Evolutionary conservation across 208 protist species (phyloP).

Genomic region (Trypanosoma avium): DNA sequence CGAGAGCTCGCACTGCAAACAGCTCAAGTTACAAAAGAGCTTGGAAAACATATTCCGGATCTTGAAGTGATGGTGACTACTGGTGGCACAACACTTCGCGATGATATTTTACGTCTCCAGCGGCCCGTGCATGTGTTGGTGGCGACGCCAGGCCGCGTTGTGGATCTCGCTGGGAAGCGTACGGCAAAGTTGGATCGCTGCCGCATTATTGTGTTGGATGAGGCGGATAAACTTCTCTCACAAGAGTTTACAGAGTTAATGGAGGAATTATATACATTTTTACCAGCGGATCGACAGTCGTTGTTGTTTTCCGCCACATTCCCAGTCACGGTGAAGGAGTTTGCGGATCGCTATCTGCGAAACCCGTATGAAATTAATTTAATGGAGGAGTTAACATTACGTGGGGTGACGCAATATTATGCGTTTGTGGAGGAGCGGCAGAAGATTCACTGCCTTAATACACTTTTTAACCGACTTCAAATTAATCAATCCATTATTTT

Average conservation of each 20-base stretch:
- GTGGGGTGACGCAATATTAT: constrained; percentile 99
- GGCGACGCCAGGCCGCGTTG: constrained; percentile 98
- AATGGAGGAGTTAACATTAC: constrained; percentile 98
- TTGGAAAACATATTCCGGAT: constrained; percentile 96
- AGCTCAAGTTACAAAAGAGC: constrained; percentile 97
- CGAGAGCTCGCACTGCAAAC: constrained; percentile 99
- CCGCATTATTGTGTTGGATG: constrained; percentile 96
- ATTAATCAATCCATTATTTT: constrained; percentile 99
- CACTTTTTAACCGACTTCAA: constrained; percentile 98
- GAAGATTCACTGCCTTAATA: constrained; percentile 99
- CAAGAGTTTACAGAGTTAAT: constrained; percentile 96
- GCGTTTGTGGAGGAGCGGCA: constrained; percentile 99
- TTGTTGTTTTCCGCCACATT: constrained; percentile 99
- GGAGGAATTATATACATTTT: constrained; percentile 92
- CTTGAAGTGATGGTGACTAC: constrained; percentile 97
- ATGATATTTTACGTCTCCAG: constrained; percentile 98
- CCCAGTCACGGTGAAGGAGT: constrained; percentile 94
- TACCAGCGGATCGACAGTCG: constrained; percentile 93
- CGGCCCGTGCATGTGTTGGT: constrained; percentile 98
- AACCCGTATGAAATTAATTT: constrained; percentile 99
- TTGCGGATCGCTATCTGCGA: constrained; percentile 93
- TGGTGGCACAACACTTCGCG: constrained; percentile 96
- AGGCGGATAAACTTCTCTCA: constrained; percentile 99
- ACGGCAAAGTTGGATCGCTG: constrained; percentile 94
- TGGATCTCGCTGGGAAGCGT: constrained; percentile 97